Evolutionary conservation across 192 early-diverging fungal species (phyloP), one percentile per base, ranked within the genome.

Genomic region (Coemansia sp.): DNA sequence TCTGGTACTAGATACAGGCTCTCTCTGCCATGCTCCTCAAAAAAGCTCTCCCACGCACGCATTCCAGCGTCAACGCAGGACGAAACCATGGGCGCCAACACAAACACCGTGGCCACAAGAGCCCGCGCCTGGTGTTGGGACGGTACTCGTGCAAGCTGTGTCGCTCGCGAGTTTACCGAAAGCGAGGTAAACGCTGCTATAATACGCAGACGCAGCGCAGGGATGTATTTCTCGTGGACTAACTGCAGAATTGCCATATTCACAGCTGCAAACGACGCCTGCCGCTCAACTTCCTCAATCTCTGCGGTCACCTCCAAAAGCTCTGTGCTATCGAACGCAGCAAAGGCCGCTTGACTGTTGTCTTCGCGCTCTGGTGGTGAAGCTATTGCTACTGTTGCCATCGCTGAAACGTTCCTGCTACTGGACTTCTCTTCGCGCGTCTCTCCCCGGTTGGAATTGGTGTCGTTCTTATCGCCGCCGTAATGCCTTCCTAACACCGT

Each of bases 11-110:
- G 26, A 37, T 82, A 58, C 46, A 82, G 45, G 41, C 65, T 77
- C 43, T 82, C 80, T 0, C 80, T 71, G 15, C 80, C 80, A n/a
- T 77, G 58, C 69, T 77, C 80, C 32, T 77, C 75, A 26, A 82
- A 52, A 47, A 82, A 82, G 48, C 80, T 76, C 59, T 82, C 75
- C 80, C 80, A 82, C 3, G 80, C 76, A 7, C 80, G 67, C 65
- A 74, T 40, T 13, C 75, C 68, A 1, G 62, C 71, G 5, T 59
- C 65, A n/a, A 82, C 80, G 26, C 80, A 82, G 3, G 64, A 43
- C 3, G 71, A 67, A 11, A 82, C 72, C 80, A 74, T 74, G 1
- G 43, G 59, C 0, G 57, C 71, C 41, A 82, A 49, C 8, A 72
- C 19, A 1, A 13, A 32, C 5, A 71, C 55, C 5, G 45, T 48